Evolutionary conservation across 2,329 filamentous ascomycete genomes (phyloP), one percentile per base, ranked within the genome.

Genomic region (Phoma sp.): DNA sequence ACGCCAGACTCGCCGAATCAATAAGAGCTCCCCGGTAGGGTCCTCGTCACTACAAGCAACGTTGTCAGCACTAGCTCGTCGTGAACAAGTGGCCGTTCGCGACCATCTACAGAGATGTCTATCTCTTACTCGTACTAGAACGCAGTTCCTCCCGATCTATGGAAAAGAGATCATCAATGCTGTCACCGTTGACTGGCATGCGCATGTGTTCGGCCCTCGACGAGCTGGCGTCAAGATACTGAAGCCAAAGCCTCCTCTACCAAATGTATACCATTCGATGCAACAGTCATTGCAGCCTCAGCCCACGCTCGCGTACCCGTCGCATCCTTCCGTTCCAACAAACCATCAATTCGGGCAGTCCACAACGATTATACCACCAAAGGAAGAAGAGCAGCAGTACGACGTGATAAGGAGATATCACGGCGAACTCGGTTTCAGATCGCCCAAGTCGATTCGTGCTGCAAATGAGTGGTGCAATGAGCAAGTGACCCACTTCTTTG

Each of bases 91-190:
- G 86, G 47, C 89, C 90, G 67, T 71, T n/a, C 64, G 72, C 31
- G 88, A 92, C 52, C 90, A 94, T 71, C 79, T 97, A 27, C 91
- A 92, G 68, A 88, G 91, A 60, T 90, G 86, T 57, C 85, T 93
- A 21, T 92, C 92, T 64, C 79, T 96, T 21, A 96, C 96, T 64
- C 88, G 88, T 0, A 83, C 95, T 24, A 88, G 92, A 2, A 88
- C 92, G 31, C 89, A 95, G 64, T 88, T 90, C 60, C 84, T 85
- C 31, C 92, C 93, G 0, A 83, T 96, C 1, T 96, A 94, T 69
- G 92, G 92, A 43, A 88, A 85, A 63, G 87, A 86, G 38, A 78
- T 96, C n/a, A 80, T 94, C n/a, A 83, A 92, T 25, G 81, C 89
- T 24, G 77, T 96, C 35, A 90, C 86, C 0, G 78, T 94, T 29